phyloP scores from a whole-genome alignment of 2,329 filamentous ascomycete genomes.

The Cercospora zeae-maydis region DNA sequence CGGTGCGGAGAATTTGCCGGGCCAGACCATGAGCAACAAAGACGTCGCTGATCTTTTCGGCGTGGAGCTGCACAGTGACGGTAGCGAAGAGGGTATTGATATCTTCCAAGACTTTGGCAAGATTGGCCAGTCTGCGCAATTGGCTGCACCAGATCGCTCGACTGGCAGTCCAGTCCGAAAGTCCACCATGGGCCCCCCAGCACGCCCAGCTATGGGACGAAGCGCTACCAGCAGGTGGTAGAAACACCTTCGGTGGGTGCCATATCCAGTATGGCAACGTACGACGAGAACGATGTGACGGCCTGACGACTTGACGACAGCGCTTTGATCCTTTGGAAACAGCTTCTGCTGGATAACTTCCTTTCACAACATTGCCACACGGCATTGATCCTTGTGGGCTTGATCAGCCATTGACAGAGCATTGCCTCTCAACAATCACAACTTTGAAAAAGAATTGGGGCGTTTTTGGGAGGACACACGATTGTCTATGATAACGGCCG shows the following conservation, averaged over 20 bases:
- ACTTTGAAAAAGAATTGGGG: neutral
- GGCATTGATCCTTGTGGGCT: neutral
- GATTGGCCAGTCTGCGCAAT: constrained; percentile 53
- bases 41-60: constrained; percentile 54
- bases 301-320: constrained; percentile 20
- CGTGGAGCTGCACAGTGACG: constrained; percentile 56
- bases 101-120: constrained; percentile 73
- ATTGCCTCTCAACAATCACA: neutral
- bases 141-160: constrained; percentile 29
- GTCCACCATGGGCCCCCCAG: constrained; percentile 30
- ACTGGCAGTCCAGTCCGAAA: constrained; percentile 34
- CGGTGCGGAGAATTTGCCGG: constrained; percentile 26
- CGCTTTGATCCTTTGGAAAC: constrained; percentile 2
- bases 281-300: constrained; percentile 12
- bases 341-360: neutral
- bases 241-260: constrained; percentile 10
- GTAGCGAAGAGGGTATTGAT: constrained; percentile 60
- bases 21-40: constrained; percentile 33
- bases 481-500: constrained; percentile 13
- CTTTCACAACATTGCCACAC: neutral
- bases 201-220: constrained; percentile 29
- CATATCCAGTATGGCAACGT: neutral
- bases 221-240: constrained; percentile 36
- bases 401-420: neutral
- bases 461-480: neutral